Percentiles rank a stretch among this genome's conserved stretches.
These are phyloP conservation scores for Pichia exigua DNA, from an alignment of 805 yeast genomes.

Conservation along the genomic window DNA sequence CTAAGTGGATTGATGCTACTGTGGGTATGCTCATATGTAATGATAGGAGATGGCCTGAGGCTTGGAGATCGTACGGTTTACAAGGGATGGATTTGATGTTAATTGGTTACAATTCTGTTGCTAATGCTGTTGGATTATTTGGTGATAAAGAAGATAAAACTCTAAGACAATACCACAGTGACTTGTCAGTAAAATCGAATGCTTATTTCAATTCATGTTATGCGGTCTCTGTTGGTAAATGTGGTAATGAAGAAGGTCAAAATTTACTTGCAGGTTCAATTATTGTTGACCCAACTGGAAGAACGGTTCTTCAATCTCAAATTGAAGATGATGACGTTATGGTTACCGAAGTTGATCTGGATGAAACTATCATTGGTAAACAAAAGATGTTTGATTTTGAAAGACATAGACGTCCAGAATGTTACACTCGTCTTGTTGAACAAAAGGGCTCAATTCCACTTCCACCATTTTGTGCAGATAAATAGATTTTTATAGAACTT, in stretches of 20 bases:
- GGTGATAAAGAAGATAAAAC: conserved; percentile 28
- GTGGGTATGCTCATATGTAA: conserved; percentile 33
- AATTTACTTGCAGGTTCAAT: conserved; percentile 30
- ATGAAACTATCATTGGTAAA: conserved; percentile 29
- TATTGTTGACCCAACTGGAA: conserved; percentile 32
- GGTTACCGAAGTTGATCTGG: conserved; percentile 29
- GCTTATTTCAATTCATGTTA: conserved; percentile 30
- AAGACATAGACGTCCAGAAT: conserved; percentile 32
- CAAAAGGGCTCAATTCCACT: conserved; percentile 25
- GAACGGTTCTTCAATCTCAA: conserved; percentile 26
- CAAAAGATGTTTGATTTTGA: conserved; percentile 31
- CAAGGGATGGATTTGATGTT: conserved; percentile 35
- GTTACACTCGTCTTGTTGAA: conserved; percentile 21
- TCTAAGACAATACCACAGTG: conserved; percentile 28
- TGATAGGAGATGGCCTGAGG: conserved; percentile 37
- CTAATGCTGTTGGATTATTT: conserved; percentile 28
- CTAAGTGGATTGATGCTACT: conserved; percentile 27
- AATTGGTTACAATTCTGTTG: conserved; percentile 32
- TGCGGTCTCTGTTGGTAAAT: conserved; percentile 30
- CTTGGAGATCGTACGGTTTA: conserved; percentile 33
- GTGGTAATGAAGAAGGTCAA: conserved; percentile 32
- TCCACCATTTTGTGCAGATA: conserved; percentile 1
- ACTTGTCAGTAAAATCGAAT: conserved; percentile 28
- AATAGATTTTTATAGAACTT: background rate
- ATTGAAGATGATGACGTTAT: conserved; percentile 16